Percentiles rank a stretch among this genome's conserved stretches.
Conservation (phyloP, 177 flowering plant genomes). For the Vitis hybrid region DNA sequence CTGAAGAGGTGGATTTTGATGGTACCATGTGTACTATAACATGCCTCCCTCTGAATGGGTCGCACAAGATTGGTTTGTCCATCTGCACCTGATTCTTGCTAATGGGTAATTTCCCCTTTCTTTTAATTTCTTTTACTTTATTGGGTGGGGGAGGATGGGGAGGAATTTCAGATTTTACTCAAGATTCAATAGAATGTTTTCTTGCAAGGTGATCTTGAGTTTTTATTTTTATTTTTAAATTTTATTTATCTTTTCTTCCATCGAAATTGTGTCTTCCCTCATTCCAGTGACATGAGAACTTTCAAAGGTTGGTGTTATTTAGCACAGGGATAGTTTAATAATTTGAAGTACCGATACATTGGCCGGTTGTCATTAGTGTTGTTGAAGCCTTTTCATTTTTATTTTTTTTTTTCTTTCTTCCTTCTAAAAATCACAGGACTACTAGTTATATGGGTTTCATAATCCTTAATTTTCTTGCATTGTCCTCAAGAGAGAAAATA, state of each 20-base stretch:
- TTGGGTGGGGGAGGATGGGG: conserved; percentile 21
- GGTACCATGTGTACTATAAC: conserved; percentile 18
- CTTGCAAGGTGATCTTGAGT: conserved; percentile 33
- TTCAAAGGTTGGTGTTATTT: conserved; percentile 32
- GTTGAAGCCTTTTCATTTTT: conserved; percentile 11
- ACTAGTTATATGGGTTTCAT: conserved; percentile 24
- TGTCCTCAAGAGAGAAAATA: conserved; percentile 33
- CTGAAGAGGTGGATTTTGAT: conserved; percentile 39
- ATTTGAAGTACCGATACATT: conserved; percentile 27
- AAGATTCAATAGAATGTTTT: conserved; percentile 46
- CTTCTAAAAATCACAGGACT: conserved; percentile 17
- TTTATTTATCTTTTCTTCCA: conserved; percentile 27
- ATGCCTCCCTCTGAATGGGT: conserved; percentile 18
- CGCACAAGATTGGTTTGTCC: conserved; percentile 45
- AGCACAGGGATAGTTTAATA: conserved; percentile 32
- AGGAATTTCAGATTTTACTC: conserved; percentile 39
- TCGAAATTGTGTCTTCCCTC: conserved; percentile 40
- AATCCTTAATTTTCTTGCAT: conserved; percentile 22
- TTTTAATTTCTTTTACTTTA: conserved; percentile 19
- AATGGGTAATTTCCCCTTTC: conserved; percentile 43
- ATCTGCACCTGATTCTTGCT: conserved; percentile 39
- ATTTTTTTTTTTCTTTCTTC: not conserved
- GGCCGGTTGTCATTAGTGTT: conserved; percentile 29
- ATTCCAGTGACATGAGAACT: conserved; percentile 31
- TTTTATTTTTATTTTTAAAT: conserved; percentile 16